These are phyloP conservation scores for rapeseed (Brassica napus) DNA, from an alignment of 345 rosid species.

Conservation along the genomic window Da-Ae NC_063443.1:9892001-9892500, in stretches of 20 bases:
- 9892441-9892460: conserved; percentile 8
- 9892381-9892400: not conserved
- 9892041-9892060: conserved; percentile 7
- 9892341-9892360: not conserved
- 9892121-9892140: conserved; percentile 8
- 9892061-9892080: not conserved
- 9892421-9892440: not conserved
- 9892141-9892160: not conserved
- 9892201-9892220: conserved; percentile 54
- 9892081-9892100: conserved; percentile 29
- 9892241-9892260: conserved; percentile 52
- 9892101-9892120: conserved; percentile 37
- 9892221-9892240: conserved; percentile 41
- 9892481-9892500: not conserved
- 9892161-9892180: conserved; percentile 10
- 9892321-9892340: not conserved
- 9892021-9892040: conserved; percentile 33
- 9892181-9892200: not conserved
- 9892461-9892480: not conserved
- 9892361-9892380: conserved; percentile 6
- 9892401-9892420: not conserved
- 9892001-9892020: conserved; percentile 30
- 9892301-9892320: not conserved
- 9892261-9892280: not conserved
- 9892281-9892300: not conserved